Evolutionary conservation across 179 eudicot species (phyloP), one percentile per base, ranked within the genome.

Genomic region (Vitellaria paradoxa): DNA sequence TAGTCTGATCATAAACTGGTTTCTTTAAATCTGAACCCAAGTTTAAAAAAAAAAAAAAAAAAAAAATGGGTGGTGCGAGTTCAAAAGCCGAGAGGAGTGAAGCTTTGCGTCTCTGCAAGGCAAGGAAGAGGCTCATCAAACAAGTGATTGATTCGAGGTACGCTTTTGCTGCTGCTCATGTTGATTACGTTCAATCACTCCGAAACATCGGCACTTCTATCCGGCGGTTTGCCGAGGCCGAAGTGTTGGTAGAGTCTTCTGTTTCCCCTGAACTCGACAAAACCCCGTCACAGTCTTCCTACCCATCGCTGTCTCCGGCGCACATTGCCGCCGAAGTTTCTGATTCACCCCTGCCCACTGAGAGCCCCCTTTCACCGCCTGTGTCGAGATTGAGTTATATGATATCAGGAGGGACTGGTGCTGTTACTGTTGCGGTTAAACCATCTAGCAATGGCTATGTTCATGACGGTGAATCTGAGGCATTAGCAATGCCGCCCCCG

Each of bases 111-210:
- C 87, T 93, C 63, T 93, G 99, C 85, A 95, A 88, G 80, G 91
- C 86, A 14, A 81, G 99, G 65, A 91, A 93, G 60, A 82, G 80
- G 30, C 81, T 91, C 73, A 89, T 93, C 47, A 90, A 93, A 74
- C 86, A 86, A 86, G 92, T 96, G 6, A 87, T 93, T 26, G 90
- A 95, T 77, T 88, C 98, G 65, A 87, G 98, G 83, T 91, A 85
- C 55, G 88, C 85, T 57, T 80, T 91, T 53, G 97, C 98, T 12
- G 99, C 98, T n/a, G 87, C 98, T 7, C 98, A 95, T 77, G 79
- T 95, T 56, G 85, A 97, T 5, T 95, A 95, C 82, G 83, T 82
- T 66, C 86, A 89, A 60, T 90, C 98, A 11, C 88, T 91, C 2
- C 80, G 80, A 40, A 88, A 82, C 86, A 85, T 93, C 13, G 99